phyloP scores from a whole-genome alignment of 768 basidiomycete species.

The Clathrus columnatus region DNA sequence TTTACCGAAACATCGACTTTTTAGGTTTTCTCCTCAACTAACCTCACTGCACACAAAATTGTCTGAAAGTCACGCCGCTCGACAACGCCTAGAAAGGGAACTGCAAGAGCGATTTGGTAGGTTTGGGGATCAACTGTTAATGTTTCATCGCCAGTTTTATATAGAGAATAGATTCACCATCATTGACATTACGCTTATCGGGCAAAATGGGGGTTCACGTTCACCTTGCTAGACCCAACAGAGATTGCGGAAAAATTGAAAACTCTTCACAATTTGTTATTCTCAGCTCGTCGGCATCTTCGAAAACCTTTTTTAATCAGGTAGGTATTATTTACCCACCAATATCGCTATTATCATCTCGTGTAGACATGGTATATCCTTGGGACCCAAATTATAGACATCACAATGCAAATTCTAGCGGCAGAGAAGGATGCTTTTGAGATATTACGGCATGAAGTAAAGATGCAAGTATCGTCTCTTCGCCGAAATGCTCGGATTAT shows the following conservation, averaged over 20 bases:
- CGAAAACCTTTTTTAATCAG: slow-evolving; percentile 59
- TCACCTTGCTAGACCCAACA: slow-evolving; percentile 57
- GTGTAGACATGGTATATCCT: slow-evolving; percentile 65
- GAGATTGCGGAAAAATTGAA: slow-evolving; percentile 45
- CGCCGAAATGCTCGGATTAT: slow-evolving; percentile 67
- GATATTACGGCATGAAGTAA: slow-evolving; percentile 59
- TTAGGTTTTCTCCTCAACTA: slow-evolving; percentile 55
- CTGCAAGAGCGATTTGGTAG: slow-evolving; percentile 50
- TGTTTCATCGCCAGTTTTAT: neutral
- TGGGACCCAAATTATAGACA: slow-evolving; percentile 58
- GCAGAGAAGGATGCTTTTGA: slow-evolving; percentile 73
- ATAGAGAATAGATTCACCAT: slow-evolving; percentile 48
- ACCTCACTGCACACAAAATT: slow-evolving; percentile 40
- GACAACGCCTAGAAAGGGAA: slow-evolving; percentile 43
- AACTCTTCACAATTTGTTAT: slow-evolving; percentile 41
- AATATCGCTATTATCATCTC: neutral
- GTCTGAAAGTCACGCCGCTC: slow-evolving; percentile 33
- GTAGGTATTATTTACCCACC: slow-evolving; percentile 25
- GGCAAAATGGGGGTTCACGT: slow-evolving; percentile 67
- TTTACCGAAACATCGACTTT: slow-evolving; percentile 1
- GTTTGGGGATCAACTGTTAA: slow-evolving; percentile 11
- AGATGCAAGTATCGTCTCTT: slow-evolving; percentile 43
- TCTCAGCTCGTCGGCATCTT: slow-evolving; percentile 56
- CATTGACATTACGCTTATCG: slow-evolving; percentile 62
- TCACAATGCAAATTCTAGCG: slow-evolving; percentile 37